These are phyloP conservation scores for Phyllosticta citribraziliensis DNA, from an alignment of 2,329 filamentous ascomycete species.

Conservation along the genomic window DNA sequence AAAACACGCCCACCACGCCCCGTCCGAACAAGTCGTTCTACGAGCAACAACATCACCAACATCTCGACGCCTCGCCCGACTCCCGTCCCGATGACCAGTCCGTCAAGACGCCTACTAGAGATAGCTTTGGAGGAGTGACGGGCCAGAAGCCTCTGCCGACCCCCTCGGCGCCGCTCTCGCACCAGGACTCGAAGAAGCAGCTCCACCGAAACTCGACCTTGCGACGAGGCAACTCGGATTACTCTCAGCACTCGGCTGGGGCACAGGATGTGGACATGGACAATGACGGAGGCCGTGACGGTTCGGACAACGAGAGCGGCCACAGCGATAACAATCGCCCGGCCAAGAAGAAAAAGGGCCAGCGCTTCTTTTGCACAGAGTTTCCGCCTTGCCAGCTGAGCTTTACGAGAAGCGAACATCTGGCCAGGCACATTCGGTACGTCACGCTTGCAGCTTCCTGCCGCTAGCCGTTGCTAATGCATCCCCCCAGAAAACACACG, in stretches of 20 bases:
- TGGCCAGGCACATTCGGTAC: conserved; percentile 87
- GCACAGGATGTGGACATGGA: conserved; percentile 69
- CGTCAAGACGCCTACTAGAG: conserved; percentile 55
- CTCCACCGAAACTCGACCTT: conserved; percentile 1
- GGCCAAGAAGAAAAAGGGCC: conserved; percentile 90
- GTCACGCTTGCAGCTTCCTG: conserved; percentile 15
- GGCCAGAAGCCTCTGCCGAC: conserved; percentile 39
- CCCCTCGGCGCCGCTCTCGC: conserved; percentile 33
- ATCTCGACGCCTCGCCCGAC: conserved; percentile 13
- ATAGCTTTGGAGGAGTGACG: conserved; percentile 37
- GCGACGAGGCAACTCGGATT: conserved; percentile 5
- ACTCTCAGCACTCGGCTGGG: conserved; percentile 45
- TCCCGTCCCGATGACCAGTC: conserved; percentile 27
- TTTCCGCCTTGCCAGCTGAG: conserved; percentile 89
- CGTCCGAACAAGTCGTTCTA: conserved; percentile 35
- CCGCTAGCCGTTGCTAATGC: conserved; percentile 17
- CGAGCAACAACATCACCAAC: conserved; percentile 27
- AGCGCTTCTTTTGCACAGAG: conserved; percentile 92
- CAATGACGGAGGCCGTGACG: conserved; percentile 54
- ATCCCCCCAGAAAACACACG: conserved; percentile 69
- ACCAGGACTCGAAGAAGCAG: conserved; percentile 41
- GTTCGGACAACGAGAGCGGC: conserved; percentile 41
- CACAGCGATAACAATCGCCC: conserved; percentile 51
- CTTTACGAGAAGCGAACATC: conserved; percentile 91
- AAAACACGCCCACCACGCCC: conserved; percentile 47